Percentiles rank a stretch among this genome's conserved stretches.
These are phyloP conservation scores for Saccharum spontaneum DNA, from an alignment of 176 grass and related monocot species.

Conservation along the genomic window DNA sequence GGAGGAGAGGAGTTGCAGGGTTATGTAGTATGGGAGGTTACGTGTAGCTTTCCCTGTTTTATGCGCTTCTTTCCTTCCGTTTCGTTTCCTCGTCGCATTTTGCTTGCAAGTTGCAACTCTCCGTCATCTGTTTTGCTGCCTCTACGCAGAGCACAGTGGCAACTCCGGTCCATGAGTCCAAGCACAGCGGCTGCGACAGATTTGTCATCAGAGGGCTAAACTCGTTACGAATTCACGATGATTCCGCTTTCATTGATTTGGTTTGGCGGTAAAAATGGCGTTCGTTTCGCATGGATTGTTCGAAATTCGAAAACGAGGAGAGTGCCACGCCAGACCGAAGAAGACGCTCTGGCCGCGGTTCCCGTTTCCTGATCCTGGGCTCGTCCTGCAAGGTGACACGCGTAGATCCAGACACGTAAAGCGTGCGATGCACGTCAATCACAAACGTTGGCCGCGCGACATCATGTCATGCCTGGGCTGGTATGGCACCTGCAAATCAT, in stretches of 20 bases:
- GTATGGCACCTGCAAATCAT: conserved; percentile 11
- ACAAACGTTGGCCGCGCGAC: neutral
- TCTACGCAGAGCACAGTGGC: neutral
- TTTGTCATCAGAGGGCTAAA: neutral
- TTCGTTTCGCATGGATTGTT: neutral
- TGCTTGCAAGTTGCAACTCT: neutral
- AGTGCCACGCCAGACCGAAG: no score
- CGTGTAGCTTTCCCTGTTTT: conserved; percentile 31
- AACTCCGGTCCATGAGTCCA: neutral
- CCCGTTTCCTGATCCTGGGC: neutral
- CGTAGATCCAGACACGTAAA: neutral
- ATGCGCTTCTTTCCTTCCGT: neutral
- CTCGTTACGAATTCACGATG: no score
- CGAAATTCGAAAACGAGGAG: no score
- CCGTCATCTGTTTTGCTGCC: neutral
- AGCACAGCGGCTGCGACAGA: neutral
- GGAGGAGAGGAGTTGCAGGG: conserved; percentile 17
- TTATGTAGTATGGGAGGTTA: conserved; percentile 34
- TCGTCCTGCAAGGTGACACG: neutral
- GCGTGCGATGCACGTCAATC: conserved; percentile 32
- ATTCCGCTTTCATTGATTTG: neutral
- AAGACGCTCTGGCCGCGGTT: neutral
- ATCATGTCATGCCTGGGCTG: neutral
- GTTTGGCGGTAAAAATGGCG: neutral
- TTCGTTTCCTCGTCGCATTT: neutral